Evolutionary conservation across 495 filamentous ascomycete species (phyloP), one percentile per base, ranked within the genome.

Genomic region (Hyaloscypha hepaticicola): DNA sequence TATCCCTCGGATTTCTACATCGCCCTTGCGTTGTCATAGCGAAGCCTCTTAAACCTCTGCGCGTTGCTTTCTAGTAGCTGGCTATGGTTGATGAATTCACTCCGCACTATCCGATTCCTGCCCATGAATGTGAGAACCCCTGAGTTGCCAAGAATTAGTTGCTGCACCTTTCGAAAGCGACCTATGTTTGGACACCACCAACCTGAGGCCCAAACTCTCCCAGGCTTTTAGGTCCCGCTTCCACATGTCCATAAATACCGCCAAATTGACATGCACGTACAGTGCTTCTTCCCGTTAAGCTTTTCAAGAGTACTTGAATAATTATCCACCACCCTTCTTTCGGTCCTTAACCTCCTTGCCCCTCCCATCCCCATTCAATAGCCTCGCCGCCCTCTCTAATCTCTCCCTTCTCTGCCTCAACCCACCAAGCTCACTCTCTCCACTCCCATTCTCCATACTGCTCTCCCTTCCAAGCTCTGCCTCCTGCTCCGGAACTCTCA

Each of bases 1-100:
- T 72, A 72, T 72, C 67, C 70, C 14, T 64, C 57, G 67, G 70
- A 69, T 69, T 63, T 71, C 69, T 69, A 66, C 66, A 63, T 70
- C 55, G 58, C 63, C 48, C 41, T 66, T 63, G 64, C 64, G 63
- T 72, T 69, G 67, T 72, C 70, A 69, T 72, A 72, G 64, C 66
- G 61, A 65, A 66, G 55, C 61, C 59, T 61, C 33, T 69, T 11
- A 55, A 60, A 53, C 64, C 61, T 66, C 59, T 45, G 63, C 25
- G 14, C 58, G 56, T 63, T 68, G 41, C 63, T 61, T 41, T 53
- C 34, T 27, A 29, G 63, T 68, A 64, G 58, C 66, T 68, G 58
- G 53, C 38, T 55, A 64, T 51, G 69, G 50, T 66, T 48, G 55
- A 65, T 63, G 55, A 67, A 69, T 64, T 66, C 61, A 66, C 57